These are phyloP conservation scores for Puccinellia tenuiflora DNA, from an alignment of 176 grass and related monocot genomes.

Conservation along the genomic window DNA sequence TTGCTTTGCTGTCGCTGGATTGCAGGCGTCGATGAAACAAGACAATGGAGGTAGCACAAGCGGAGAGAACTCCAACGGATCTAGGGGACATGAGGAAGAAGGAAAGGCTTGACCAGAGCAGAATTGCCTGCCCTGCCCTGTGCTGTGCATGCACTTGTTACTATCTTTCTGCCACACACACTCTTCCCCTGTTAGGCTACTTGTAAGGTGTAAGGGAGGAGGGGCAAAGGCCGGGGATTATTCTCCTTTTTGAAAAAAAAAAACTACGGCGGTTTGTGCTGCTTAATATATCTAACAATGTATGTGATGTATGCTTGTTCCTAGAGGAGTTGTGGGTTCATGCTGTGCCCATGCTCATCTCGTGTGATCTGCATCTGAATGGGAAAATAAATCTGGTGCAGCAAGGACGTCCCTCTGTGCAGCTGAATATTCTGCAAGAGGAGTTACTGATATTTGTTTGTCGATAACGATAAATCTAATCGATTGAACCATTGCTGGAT, in stretches of 20 bases:
- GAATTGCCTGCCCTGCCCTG: not conserved
- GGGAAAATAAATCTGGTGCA: not conserved
- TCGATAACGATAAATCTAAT: too few relatives aligned
- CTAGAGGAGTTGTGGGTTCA: not conserved
- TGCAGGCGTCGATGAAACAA: conserved; percentile 23
- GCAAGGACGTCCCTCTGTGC: not conserved
- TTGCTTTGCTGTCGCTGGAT: conserved; percentile 17
- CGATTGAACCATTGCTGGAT: too few relatives aligned
- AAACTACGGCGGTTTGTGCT: not conserved
- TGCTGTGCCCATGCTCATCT: not conserved
- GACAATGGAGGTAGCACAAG: conserved; percentile 2
- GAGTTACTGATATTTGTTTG: too few relatives aligned
- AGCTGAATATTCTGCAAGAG: not conserved
- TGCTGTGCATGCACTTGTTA: not conserved
- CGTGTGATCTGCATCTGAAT: not conserved
- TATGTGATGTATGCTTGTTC: not conserved
- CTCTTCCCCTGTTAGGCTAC: not conserved
- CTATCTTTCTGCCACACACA: not conserved
- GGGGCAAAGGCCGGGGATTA: too few relatives aligned
- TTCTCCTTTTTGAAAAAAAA: too few relatives aligned
- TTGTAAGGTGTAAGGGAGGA: not conserved
- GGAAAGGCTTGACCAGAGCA: conserved; percentile 12
- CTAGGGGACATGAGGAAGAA: not conserved
- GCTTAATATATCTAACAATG: not conserved
- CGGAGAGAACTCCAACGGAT: not conserved